These are phyloP conservation scores for Brassica cretica DNA, from an alignment of 345 rosid species.

Conservation along the genomic window DNA sequence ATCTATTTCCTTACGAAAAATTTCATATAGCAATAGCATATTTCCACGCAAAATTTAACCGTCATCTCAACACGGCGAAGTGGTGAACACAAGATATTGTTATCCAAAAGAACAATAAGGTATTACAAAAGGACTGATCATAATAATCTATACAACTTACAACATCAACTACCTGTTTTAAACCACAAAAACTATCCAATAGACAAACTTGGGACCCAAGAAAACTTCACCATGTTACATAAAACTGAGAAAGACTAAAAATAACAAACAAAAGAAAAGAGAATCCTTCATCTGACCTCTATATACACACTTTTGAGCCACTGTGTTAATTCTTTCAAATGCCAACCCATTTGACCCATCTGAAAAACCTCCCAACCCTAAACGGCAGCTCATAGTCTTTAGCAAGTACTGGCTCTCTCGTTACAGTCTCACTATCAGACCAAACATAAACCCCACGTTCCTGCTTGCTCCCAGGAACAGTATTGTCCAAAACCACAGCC, in stretches of 20 bases:
- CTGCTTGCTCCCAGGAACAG: slow-evolving; percentile 86
- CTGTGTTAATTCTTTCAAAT: slow-evolving; percentile 43
- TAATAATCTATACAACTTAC: slow-evolving; percentile 34
- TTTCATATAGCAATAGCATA: too few relatives aligned
- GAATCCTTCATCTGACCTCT: slow-evolving; percentile 37
- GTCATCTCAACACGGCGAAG: too few relatives aligned
- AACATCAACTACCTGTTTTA: slow-evolving; percentile 25
- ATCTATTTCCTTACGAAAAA: too few relatives aligned
- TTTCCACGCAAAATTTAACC: too few relatives aligned
- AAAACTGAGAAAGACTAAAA: slow-evolving; percentile 10
- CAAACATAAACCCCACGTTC: slow-evolving; percentile 93
- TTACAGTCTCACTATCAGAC: slow-evolving; percentile 81
- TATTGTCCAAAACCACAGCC: slow-evolving; percentile 84
- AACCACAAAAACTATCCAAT: slow-evolving; percentile 22
- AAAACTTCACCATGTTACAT: slow-evolving; percentile 27
- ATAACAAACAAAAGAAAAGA: neutral
- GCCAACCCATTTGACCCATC: slow-evolving; percentile 99
- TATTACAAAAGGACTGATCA: slow-evolving; percentile 24
- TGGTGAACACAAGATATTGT: neutral
- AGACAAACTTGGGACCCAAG: slow-evolving; percentile 31
- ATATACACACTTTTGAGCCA: slow-evolving; percentile 37
- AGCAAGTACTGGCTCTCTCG: slow-evolving; percentile 80
- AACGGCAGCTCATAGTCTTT: slow-evolving; percentile 91
- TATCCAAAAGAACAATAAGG: neutral
- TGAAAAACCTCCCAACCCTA: slow-evolving; percentile 76